Base-by-base conservation (phyloP, 345 rosid species). In the Brassica carinata region DNA sequence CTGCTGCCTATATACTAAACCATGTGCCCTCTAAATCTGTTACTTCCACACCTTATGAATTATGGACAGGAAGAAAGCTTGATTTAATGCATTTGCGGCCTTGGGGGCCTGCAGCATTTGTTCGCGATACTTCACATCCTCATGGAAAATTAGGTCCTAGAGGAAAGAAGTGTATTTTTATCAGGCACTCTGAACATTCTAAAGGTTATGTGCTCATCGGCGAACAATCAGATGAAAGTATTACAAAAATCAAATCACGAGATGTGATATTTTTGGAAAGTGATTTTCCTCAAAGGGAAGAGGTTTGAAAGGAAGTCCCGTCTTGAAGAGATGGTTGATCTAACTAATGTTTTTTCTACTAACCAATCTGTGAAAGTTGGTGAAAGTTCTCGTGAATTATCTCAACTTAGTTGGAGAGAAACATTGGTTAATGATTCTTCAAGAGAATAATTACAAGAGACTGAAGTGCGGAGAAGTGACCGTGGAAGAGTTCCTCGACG, bases 261-360 rank as follows among this genome's bases (percentile, higher is more conserved):
- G 77, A 77, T 77, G 59, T 64, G 1, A 70, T 11, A 6, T 80
- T 84, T 26, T 53, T 84, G 23, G 70, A 77, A 31, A 74, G 70
- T 64, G 9, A 74, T 53, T 4, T 69, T 81, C 66, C 71, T 0
- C 8, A 0, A 11, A 65, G 8, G 29, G 31, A 51, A 33, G 55
- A 74, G 26, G 38, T 23, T 74, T 8, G 14, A 71, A 11, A 48
- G 43, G 0, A 38, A 62, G n/a, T 45, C 62, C 2, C 1, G 26
- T 31, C 61, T 78, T 19, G 15, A 53, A 31, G 51, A 75, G 53
- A 71, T 71, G 59, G 26, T 29, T 10, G 57, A 1, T 5, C 67
- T 10, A 38, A 45, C 38, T 14, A 5, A 0, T 51, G 15, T 45
- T 15, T 8, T 13, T 30, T 43, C 27, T 55, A 36, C 58, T 7